Base-by-base conservation (phyloP, 306 rosid genomes). In the Clitoria ternatea region DNA sequence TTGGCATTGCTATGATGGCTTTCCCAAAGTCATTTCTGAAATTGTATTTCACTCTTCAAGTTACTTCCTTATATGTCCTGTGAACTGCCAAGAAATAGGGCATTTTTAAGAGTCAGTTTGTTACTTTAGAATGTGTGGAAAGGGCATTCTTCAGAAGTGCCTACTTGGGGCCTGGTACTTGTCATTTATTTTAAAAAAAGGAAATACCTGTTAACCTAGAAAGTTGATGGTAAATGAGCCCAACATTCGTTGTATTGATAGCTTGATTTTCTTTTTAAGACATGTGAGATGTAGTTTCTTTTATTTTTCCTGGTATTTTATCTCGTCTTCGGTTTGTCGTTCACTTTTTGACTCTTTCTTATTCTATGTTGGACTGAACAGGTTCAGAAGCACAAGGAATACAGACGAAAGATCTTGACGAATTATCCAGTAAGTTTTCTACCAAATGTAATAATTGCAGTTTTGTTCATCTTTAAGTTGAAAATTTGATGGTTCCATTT, bases 331-430 rank as follows among this genome's bases (percentile, higher is more conserved):
- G 27, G 26, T 59, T 59, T 33, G 2, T 17, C 17, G 42, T 35
- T 59, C 44, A 59, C 15, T 24, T 63, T 13, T 14, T 14, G 52
- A 47, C 11, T 69, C 40, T 53, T 53, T 23, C 27, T 62, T 57
- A 39, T 49, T 63, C 55, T 74, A 4, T 62, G 57, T 68, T 79
- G 69, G 57, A 70, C 66, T 68, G 78, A 67, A 79, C 84, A 94
- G 99, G 76, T 84, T 80, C 92, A 83, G 67, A 88, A 76, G 82
- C 97, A 91, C 70, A 81, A 76, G 82, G 95, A 94, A 64, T 94
- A 94, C 87, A 81, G 81, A 74, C 83, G 83, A 79, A 86, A 65
- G 73, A 91, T 94, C 81, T 66, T 85, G 26, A 40, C 77, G 50
- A 85, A 77, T 66, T 94, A 94, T 75, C 87, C 78, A 77, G 99